These are phyloP conservation scores for Dipodascus geniculatus DNA, from an alignment of 805 yeast genomes.

Conservation along the genomic window DNA sequence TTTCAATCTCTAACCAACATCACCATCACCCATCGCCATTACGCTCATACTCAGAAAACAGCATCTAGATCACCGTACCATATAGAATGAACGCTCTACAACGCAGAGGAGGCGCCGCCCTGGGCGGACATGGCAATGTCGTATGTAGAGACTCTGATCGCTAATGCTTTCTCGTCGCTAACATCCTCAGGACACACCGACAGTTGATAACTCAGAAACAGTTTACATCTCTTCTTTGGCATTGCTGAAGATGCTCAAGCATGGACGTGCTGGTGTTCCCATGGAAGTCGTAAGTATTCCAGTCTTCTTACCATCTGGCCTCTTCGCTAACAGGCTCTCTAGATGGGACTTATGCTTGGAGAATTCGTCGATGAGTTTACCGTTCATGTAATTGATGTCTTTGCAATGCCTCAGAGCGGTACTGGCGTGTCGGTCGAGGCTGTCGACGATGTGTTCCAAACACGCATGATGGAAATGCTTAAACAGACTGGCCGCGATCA, in stretches of 20 bases:
- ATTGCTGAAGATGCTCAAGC: conserved; percentile 89
- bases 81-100: conserved; percentile 18
- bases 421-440: conserved; percentile 99
- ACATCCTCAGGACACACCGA: conserved; percentile 49
- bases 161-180: neutral
- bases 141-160: conserved; percentile 13
- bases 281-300: conserved; percentile 41
- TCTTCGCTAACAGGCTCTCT: conserved; percentile 32
- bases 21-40: neutral
- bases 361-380: conserved; percentile 96
- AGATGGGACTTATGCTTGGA: conserved; percentile 96
- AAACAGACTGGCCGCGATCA: conserved; percentile 98
- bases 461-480: conserved; percentile 99
- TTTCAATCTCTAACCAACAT: neutral
- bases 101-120: conserved; percentile 18
- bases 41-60: neutral
- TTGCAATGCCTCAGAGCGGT: conserved; percentile 96
- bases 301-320: conserved; percentile 20
- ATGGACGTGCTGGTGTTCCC: conserved; percentile 72
- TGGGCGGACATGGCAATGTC: conserved; percentile 16
- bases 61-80: neutral
- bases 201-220: conserved; percentile 90
- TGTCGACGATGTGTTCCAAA: conserved; percentile 97
- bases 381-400: conserved; percentile 93
- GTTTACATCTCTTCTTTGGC: conserved; percentile 95